A percentile compares a stretch with the other conserved stretches of the same genome.
Conservation (phyloP, 2,329 filamentous ascomycete genomes). For the Ophiostoma sp. region DNA sequence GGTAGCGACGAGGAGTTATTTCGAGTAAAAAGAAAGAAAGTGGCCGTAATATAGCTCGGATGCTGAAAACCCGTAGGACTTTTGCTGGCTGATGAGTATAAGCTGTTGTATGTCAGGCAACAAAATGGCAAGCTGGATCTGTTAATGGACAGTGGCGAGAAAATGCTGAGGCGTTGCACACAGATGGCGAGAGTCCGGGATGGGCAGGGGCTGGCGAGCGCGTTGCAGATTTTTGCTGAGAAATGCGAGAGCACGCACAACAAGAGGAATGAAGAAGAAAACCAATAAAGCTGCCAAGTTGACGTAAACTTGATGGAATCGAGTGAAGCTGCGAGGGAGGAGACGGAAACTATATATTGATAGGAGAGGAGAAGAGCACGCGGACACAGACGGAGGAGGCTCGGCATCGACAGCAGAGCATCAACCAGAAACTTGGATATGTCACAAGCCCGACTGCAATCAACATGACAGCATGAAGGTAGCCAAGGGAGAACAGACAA, state of each 20-base stretch:
- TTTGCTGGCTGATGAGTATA: background rate
- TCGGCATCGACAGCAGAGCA: background rate
- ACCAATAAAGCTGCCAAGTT: background rate
- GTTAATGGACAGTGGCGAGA: background rate
- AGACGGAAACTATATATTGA: background rate
- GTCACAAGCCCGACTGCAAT: background rate
- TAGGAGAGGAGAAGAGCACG: constrained; percentile 1
- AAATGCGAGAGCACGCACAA: background rate
- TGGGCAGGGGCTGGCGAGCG: background rate
- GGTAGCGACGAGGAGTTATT: background rate
- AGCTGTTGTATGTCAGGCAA: background rate
- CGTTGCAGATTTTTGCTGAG: background rate
- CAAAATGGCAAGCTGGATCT: background rate
- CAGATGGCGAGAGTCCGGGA: constrained; percentile 9
- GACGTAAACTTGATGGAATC: background rate
- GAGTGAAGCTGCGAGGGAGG: background rate
- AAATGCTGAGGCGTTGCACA: background rate
- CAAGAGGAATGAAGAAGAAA: background rate
- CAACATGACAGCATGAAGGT: background rate
- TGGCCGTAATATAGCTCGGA: background rate
- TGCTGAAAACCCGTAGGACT: background rate
- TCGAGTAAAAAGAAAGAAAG: background rate
- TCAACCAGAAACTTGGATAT: background rate
- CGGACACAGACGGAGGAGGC: background rate
- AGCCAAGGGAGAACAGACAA: background rate